Conservation (phyloP, 2,329 filamentous ascomycete genomes). For the Lomentospora prolificans region DNA sequence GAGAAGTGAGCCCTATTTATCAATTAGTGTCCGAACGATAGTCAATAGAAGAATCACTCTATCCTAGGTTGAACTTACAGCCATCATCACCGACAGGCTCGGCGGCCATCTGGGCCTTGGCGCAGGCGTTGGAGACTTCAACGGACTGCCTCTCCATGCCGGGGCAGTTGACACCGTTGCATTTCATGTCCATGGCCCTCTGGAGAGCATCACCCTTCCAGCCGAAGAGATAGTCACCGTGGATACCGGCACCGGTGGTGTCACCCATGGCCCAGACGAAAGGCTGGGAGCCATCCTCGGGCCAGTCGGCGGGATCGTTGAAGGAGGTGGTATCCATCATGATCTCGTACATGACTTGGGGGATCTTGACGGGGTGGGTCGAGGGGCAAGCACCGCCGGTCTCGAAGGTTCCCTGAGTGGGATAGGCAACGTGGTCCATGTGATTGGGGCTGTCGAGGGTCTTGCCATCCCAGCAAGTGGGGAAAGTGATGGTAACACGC, state of each 20-base stretch:
- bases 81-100: slow-evolving; percentile 34
- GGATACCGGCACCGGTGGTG: slow-evolving; percentile 8
- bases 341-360: slow-evolving; percentile 12
- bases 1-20: slow-evolving; percentile 1
- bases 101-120: slow-evolving; percentile 29
- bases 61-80: slow-evolving; percentile 22
- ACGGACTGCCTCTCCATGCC: slow-evolving; percentile 5
- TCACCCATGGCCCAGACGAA: slow-evolving; percentile 10
- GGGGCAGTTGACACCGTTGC: slow-evolving; percentile 22
- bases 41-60: too few relatives aligned
- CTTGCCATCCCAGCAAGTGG: slow-evolving; percentile 23
- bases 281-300: slow-evolving; percentile 10
- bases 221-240: slow-evolving; percentile 11
- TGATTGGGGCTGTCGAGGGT: slow-evolving; percentile 11
- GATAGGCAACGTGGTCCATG: slow-evolving; percentile 9
- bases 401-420: slow-evolving; percentile 9
- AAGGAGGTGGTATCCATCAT: slow-evolving; percentile 10
- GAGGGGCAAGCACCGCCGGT: slow-evolving; percentile 9
- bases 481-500: slow-evolving; percentile 42
- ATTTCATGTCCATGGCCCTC: slow-evolving; percentile 34
- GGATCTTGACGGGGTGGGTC: slow-evolving; percentile 11
- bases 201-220: slow-evolving; percentile 15
- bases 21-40: slow-evolving; percentile 4
- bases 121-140: slow-evolving; percentile 4
- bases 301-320: slow-evolving; percentile 10